phyloP scores from a whole-genome alignment of 2,329 filamentous ascomycete species.

The Rosellinia necatrix region DNA sequence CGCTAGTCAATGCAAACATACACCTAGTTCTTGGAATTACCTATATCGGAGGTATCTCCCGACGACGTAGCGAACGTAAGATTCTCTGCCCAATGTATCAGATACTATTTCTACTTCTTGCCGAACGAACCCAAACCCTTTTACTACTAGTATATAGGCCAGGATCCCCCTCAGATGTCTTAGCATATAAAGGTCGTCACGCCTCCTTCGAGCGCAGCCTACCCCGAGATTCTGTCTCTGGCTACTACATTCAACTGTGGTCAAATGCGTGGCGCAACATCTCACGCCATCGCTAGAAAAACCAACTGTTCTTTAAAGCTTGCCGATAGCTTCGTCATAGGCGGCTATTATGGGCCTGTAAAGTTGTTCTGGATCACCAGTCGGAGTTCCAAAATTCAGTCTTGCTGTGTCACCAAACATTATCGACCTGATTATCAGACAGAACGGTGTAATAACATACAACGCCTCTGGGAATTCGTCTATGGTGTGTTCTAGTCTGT shows the following conservation, averaged over 20 bases:
- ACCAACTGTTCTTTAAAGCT: background rate
- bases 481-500: conserved; percentile 1
- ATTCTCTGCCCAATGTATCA: no score
- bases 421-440: conserved; percentile 1
- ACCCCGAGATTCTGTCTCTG: background rate
- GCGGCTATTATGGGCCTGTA: conserved; percentile 12
- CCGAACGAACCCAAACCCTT: no score
- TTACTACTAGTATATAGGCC: no score
- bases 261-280: background rate
- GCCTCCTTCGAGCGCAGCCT: background rate
- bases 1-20: no score
- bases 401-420: conserved; percentile 1
- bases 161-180: no score
- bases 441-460: conserved; percentile 9
- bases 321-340: conserved; percentile 4
- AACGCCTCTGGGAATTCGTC: conserved; percentile 7
- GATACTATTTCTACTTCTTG: no score
- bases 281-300: background rate
- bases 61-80: no score
- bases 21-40: no score
- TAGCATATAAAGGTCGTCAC: no score
- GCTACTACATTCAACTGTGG: background rate
- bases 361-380: conserved; percentile 9
- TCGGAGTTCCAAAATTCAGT: conserved; percentile 4
- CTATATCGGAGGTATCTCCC: no score